Evolutionary conservation across 371 early-diverging fungal species (phyloP).

Genomic region (Haplosporangium sp.): DNA sequence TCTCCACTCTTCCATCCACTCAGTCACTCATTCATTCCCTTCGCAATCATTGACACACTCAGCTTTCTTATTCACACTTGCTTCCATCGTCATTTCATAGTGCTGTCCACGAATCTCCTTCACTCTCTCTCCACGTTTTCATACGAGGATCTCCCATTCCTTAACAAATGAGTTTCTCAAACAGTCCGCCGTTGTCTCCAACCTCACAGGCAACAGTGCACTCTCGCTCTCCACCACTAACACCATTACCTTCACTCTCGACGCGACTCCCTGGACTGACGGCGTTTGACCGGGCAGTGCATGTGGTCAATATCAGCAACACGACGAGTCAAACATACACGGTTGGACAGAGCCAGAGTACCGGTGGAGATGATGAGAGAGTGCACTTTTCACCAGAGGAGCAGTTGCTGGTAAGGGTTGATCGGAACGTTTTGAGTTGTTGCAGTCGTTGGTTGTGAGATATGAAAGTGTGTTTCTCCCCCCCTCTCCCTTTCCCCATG

Average conservation of each 20-base stretch:
- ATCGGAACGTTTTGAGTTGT: not conserved
- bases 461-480: not conserved
- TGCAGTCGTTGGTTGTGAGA: not conserved
- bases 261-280: slow-evolving; percentile 36
- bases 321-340: slow-evolving; percentile 12
- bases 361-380: slow-evolving; percentile 7
- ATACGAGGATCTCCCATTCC: not conserved
- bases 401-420: slow-evolving; percentile 29
- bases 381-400: slow-evolving; percentile 44
- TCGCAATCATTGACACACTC: not conserved
- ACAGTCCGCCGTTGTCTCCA: slow-evolving; percentile 14
- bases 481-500: not conserved
- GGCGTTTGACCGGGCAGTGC: slow-evolving; percentile 44
- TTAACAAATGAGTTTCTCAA: slow-evolving; percentile 1
- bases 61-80: not conserved
- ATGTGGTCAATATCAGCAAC: slow-evolving; percentile 46
- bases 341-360: not conserved
- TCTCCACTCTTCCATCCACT: not conserved
- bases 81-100: not conserved
- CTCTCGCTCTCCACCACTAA: slow-evolving; percentile 39
- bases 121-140: not conserved
- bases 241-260: slow-evolving; percentile 32
- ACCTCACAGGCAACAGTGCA: slow-evolving; percentile 29
- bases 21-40: not conserved
- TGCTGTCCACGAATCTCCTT: not conserved